Evolutionary conservation across 352 stramenopile genomes (phyloP), one percentile per base, ranked within the genome.

Genomic region (Halophytophthora batemanensis): DNA sequence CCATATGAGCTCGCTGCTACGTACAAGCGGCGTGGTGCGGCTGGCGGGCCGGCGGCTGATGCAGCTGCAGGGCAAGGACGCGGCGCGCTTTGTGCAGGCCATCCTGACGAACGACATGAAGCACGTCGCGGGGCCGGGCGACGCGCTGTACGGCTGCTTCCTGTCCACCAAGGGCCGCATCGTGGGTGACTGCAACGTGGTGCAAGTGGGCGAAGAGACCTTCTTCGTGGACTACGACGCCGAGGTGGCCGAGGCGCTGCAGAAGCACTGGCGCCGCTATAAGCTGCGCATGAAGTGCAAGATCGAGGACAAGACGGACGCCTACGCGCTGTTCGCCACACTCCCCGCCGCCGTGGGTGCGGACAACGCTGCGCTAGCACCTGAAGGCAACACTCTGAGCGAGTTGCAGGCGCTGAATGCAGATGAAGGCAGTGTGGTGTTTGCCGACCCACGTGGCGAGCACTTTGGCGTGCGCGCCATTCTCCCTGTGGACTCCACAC

Each of bases 241-340:
- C 17, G 52, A 56, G 17, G 64, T 91, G 29, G 57, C 69, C 12
- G 73, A 82, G 5, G 46, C 86, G 5, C 49, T 92, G 23, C 58
- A 68, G 45, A 93, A 95, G 62, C 82, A 93, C 66, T 91, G 81
- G 77, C 92, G 90, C 64, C 74, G 83, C 44, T 95, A 95, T 72
- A 95, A 93, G 46, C 45, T 95, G 59, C 82, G 85, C 22, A 89
- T 92, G 74, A 93, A 93, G 47, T 45, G 87, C 19, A 77, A 61
- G 44, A 69, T 93, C 25, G 72, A 90, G 49, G 79, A 90, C 57
- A 79, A 73, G 56, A 86, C 63, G 28, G 71, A 88, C 23, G 57
- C 57, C 4, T 61, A 86, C 7, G 44, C 45, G n/a, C 44, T 76
- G 29, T 82, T 80, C 37, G 58, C 69, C 11, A 74, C 80, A 18